Evolutionary conservation across 2,329 filamentous ascomycete species (phyloP).

Genomic region (Pestalotiopsis sp.): DNA sequence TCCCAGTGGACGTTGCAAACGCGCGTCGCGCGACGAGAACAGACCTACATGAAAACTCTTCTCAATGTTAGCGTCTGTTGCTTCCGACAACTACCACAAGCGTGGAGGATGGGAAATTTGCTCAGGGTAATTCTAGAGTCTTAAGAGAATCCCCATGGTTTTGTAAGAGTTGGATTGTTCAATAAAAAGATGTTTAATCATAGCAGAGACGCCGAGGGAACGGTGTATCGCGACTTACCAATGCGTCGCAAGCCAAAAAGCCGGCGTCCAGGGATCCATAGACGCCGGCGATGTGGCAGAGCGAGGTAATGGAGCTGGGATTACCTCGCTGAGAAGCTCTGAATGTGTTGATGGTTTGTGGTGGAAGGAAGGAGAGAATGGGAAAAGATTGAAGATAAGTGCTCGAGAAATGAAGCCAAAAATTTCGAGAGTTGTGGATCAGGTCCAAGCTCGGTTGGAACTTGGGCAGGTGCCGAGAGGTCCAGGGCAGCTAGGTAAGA

Average conservation of each 20-base stretch:
- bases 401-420: conserved; percentile 9
- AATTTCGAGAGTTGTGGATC: conserved; percentile 14
- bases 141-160: conserved; percentile 53
- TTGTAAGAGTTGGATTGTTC: conserved; percentile 68
- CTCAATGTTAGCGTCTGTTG: conserved; percentile 15
- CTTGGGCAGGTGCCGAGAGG: neutral
- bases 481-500: neutral
- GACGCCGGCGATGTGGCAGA: neutral
- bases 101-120: conserved; percentile 30
- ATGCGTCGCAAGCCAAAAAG: neutral
- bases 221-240: conserved; percentile 10
- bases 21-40: neutral
- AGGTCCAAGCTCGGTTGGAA: conserved; percentile 1
- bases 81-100: neutral
- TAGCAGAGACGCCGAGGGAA: conserved; percentile 27
- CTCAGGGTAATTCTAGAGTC: conserved; percentile 60
- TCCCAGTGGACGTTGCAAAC: neutral
- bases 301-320: neutral
- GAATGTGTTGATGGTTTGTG: neutral
- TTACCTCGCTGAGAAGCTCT: neutral
- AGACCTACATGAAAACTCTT: neutral
- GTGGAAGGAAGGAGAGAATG: conserved; percentile 2
- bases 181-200: conserved; percentile 43
- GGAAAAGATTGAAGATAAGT: neutral
- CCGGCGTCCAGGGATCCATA: neutral